Conservation (phyloP, 2,329 filamentous ascomycete genomes). For the Thermomyces lanuginosus region DNA sequence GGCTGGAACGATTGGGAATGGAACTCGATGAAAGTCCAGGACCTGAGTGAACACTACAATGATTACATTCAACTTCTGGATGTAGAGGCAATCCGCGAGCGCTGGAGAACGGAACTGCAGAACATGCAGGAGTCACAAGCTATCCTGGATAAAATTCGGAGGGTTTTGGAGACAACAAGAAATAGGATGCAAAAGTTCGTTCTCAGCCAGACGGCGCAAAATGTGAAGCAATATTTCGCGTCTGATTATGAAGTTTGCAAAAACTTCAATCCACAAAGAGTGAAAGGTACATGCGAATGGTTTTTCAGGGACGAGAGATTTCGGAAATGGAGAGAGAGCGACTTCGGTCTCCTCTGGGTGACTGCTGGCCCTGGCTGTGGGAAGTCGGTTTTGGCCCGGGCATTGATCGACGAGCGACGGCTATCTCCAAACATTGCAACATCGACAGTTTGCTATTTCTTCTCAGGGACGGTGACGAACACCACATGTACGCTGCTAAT, state of each 20-base stretch:
- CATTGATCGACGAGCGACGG: slow-evolving; percentile 14
- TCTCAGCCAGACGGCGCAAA: too few relatives aligned
- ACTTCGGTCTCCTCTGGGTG: slow-evolving; percentile 16
- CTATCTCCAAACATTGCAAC: slow-evolving; percentile 11
- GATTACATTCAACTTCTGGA: background rate
- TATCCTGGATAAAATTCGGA: background rate
- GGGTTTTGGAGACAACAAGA: background rate
- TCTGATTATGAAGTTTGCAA: slow-evolving; percentile 14
- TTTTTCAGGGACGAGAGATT: slow-evolving; percentile 15
- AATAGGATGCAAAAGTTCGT: background rate
- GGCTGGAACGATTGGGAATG: slow-evolving; percentile 2
- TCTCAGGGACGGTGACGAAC: slow-evolving; percentile 27
- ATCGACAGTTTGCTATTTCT: slow-evolving; percentile 31
- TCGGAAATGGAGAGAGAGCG: slow-evolving; percentile 11
- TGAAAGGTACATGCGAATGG: slow-evolving; percentile 20
- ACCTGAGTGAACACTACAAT: background rate
- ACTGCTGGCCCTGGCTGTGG: slow-evolving; percentile 20
- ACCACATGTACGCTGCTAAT: slow-evolving; percentile 16
- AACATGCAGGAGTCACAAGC: background rate
- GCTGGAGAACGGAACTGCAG: background rate
- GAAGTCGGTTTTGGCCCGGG: slow-evolving; percentile 17
- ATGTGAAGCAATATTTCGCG: slow-evolving; percentile 6
- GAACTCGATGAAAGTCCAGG: background rate
- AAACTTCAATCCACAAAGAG: slow-evolving; percentile 13
- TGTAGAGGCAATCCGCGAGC: background rate